phyloP scores from a whole-genome alignment of 768 basidiomycete species.

The Calvatia gigantea region DNA sequence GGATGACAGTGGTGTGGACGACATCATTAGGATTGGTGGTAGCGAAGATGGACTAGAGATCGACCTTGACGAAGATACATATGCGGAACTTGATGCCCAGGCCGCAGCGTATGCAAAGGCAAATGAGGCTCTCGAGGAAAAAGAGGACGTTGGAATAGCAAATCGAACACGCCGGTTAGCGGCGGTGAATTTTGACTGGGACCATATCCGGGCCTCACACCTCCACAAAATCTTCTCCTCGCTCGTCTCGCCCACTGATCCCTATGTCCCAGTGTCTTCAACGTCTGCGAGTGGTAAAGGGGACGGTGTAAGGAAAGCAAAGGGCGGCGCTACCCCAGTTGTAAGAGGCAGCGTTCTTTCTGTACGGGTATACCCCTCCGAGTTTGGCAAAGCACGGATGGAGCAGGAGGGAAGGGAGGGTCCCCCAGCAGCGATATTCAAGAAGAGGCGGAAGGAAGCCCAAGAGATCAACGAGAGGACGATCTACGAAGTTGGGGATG shows the following conservation, averaged over 20 bases:
- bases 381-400: constrained; percentile 89
- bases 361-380: constrained; percentile 87
- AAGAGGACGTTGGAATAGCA: constrained; percentile 34
- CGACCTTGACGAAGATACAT: constrained; percentile 76
- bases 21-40: constrained; percentile 46
- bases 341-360: constrained; percentile 66
- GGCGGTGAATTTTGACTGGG: constrained; percentile 97
- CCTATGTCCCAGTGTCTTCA: constrained; percentile 31
- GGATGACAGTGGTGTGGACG: constrained; percentile 44
- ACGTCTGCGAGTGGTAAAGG: constrained; percentile 16
- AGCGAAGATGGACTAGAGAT: constrained; percentile 49
- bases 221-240: constrained; percentile 93
- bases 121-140: constrained; percentile 42
- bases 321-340: constrained; percentile 21
- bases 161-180: constrained; percentile 71
- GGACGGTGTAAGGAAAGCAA: constrained; percentile 15
- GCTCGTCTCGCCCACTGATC: constrained; percentile 61
- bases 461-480: constrained; percentile 64
- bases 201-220: constrained; percentile 85
- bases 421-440: constrained; percentile 83
- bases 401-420: constrained; percentile 86
- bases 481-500: constrained; percentile 63
- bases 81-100: constrained; percentile 72
- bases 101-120: constrained; percentile 56
- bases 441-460: constrained; percentile 40